A percentile compares a stretch with the other conserved stretches of the same genome.
These are phyloP conservation scores for Fusarium goolgardi DNA, from an alignment of 2,329 filamentous ascomycete genomes.

Conservation along the genomic window DNA sequence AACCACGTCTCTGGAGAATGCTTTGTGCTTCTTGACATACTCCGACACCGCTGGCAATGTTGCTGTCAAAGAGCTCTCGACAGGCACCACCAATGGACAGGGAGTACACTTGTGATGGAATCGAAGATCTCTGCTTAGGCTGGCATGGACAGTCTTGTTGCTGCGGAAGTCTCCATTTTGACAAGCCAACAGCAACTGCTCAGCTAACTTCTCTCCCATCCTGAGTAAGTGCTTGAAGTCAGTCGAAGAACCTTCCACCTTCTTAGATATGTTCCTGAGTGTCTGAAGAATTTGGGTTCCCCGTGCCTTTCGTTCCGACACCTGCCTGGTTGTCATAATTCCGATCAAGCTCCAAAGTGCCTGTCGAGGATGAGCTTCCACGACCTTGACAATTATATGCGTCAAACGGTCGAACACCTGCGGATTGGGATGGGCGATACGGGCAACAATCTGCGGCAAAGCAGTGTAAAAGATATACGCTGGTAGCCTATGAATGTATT, in stretches of 20 bases:
- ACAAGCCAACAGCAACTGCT: conserved; percentile 83
- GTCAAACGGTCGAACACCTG: conserved; percentile 82
- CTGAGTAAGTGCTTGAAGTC: conserved; percentile 79
- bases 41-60: conserved; percentile 81
- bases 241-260: conserved; percentile 61
- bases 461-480: conserved; percentile 84
- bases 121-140: conserved; percentile 78
- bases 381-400: conserved; percentile 86
- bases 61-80: conserved; percentile 85
- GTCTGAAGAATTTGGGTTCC: conserved; percentile 65
- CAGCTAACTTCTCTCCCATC: conserved; percentile 83
- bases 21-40: conserved; percentile 79
- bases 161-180: conserved; percentile 78
- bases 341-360: conserved; percentile 91
- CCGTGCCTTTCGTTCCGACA: conserved; percentile 69
- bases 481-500: conserved; percentile 78
- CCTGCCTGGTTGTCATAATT: conserved; percentile 82
- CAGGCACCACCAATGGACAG: conserved; percentile 86
- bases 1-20: conserved; percentile 87
- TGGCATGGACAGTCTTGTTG: conserved; percentile 75
- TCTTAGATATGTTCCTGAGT: conserved; percentile 61
- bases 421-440: conserved; percentile 86
- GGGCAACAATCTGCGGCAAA: conserved; percentile 92
- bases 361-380: conserved; percentile 87
- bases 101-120: conserved; percentile 89